Base-by-base conservation (phyloP, 2,329 filamentous ascomycete species). In the Phyllosticta citribraziliensis region DNA sequence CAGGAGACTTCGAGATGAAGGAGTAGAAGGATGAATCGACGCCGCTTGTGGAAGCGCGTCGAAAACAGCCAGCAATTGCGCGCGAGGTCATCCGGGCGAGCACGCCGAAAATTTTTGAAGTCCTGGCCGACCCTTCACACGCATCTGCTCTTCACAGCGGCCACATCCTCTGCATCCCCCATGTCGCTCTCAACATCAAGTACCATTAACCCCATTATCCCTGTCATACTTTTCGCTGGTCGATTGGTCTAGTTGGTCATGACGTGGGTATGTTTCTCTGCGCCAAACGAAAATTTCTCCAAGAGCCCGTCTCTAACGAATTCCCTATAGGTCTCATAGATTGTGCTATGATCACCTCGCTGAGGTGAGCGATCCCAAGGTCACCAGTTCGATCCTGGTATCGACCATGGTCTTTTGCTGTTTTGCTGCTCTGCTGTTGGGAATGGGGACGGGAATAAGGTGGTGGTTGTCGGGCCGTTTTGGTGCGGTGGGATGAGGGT, bases 231-330 rank as follows among this genome's bases (percentile, higher is more conserved):
- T 27, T 51, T 55, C 56, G 27, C 27, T 33, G 62, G 51, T 59
- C 63, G 59, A 58, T 63, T 64, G 63, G 63, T 64, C 60, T 64
- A 64, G 63, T 64, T 62, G 63, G 63, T 62, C 63, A 64, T 64
- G 61, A 64, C 63, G 63, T 64, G 52, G 63, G 24, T 30, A 53
- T 22, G 52, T 19, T 12, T 53, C 17, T 11, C 52, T 6, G 2
- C 20, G 20, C 25, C 20, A 9, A 20, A 12, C 8, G 5, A 25
- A 40, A 12, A 5, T 30, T 1, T 33, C 5, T 30, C 5, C 27
- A 3, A 6, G 27, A 6, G 27, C 2, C 2, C 5, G 6, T 30
- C 27, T 6, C 22, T 56, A 10, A 20, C 27, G 22, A 17, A 40
- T 56, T 12, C 22, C 2, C 19, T 25, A 11, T 19, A 56, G 30